These are phyloP conservation scores for Xylariaceae sp. DNA, from an alignment of 2,329 filamentous ascomycete genomes.

Conservation along the genomic window DNA sequence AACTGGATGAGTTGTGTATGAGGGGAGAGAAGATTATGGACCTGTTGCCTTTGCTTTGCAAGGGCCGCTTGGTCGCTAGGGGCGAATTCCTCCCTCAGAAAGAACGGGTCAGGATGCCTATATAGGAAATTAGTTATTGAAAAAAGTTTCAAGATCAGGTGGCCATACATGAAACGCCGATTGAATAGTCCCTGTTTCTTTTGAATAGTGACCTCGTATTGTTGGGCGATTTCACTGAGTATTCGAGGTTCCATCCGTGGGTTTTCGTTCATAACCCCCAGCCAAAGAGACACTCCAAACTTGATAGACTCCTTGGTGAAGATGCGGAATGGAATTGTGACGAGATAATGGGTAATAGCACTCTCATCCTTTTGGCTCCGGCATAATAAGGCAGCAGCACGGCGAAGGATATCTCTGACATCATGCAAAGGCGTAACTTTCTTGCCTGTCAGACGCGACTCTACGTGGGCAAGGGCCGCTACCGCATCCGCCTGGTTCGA, in stretches of 20 bases:
- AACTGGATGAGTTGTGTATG: constrained; percentile 85
- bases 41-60: constrained; percentile 69
- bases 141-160: constrained; percentile 18
- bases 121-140: constrained; percentile 41
- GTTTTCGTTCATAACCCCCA: constrained; percentile 95
- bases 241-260: constrained; percentile 82
- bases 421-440: constrained; percentile 69
- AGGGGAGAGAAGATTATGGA: constrained; percentile 80
- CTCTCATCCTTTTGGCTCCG: constrained; percentile 70
- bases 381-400: constrained; percentile 83
- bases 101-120: constrained; percentile 81
- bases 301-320: constrained; percentile 97
- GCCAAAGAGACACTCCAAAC: constrained; percentile 90
- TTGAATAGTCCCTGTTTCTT: constrained; percentile 79
- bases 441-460: constrained; percentile 64
- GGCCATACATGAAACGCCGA: constrained; percentile 55
- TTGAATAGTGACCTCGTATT: constrained; percentile 83
- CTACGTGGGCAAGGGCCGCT: constrained; percentile 67
- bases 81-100: constrained; percentile 84
- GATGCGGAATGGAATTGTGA: constrained; percentile 85
- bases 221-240: constrained; percentile 78
- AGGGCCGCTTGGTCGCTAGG: constrained; percentile 78
- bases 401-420: constrained; percentile 74
- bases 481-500: constrained; percentile 55
- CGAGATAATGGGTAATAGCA: constrained; percentile 78